phyloP scores from a whole-genome alignment of 129 eudicot genomes.

The Sambucus nigra region DNA sequence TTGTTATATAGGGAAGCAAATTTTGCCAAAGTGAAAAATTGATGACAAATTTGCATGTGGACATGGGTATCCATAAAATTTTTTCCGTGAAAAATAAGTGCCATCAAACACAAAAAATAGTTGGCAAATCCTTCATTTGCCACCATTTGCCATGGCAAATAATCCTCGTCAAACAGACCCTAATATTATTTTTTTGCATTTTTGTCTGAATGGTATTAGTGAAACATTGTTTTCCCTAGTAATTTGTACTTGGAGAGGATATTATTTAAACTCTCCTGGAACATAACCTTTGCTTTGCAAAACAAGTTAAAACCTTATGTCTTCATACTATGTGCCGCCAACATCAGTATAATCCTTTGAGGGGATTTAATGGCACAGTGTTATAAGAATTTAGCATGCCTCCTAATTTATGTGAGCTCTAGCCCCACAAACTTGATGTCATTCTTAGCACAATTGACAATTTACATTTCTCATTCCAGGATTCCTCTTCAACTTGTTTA shows the following conservation, averaged over 20 bases:
- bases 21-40: too few species aligned
- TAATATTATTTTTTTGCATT: too few species aligned
- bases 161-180: too few species aligned
- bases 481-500: conserved; percentile 55
- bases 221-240: too few species aligned
- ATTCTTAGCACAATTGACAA: neutral
- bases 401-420: neutral
- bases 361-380: neutral
- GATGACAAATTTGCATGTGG: too few species aligned
- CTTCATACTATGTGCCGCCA: neutral
- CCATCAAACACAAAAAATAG: too few species aligned
- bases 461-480: conserved; percentile 34
- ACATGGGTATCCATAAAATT: too few species aligned
- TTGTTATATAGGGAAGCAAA: too few species aligned
- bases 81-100: too few species aligned
- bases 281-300: neutral
- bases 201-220: neutral
- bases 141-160: too few species aligned
- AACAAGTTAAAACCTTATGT: neutral
- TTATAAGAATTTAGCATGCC: neutral
- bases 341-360: neutral
- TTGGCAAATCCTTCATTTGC: too few species aligned
- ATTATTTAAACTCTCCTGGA: neutral
- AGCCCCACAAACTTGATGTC: neutral
- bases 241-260: neutral